Conservation (phyloP, 495 filamentous ascomycete species). For the Penicillium arizonense region DNA sequence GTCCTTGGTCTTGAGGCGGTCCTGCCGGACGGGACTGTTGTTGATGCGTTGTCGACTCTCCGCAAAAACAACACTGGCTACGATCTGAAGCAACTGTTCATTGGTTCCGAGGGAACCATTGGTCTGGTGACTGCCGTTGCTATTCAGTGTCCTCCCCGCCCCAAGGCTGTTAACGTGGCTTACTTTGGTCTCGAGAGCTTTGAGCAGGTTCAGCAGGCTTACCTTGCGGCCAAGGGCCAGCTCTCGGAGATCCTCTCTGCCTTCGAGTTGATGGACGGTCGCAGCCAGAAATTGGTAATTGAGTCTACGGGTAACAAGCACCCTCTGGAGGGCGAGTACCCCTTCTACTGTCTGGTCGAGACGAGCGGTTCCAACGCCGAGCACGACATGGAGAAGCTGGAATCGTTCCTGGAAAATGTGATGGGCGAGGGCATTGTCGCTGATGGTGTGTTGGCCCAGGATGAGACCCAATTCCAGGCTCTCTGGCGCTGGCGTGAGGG, state of each 20-base stretch:
- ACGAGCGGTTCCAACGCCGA: constrained; percentile 92
- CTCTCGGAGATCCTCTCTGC: constrained; percentile 94
- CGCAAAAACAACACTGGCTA: constrained; percentile 99
- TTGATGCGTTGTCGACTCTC: constrained; percentile 81
- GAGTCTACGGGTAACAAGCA: constrained; percentile 70
- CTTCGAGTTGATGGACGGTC: constrained; percentile 93
- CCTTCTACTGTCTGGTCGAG: constrained; percentile 96
- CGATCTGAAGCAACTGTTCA: constrained; percentile 96
- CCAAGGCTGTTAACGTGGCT: constrained; percentile 83
- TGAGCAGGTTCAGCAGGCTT: constrained; percentile 80
- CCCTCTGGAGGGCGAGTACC: constrained; percentile 77
- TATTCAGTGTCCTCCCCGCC: constrained; percentile 82
- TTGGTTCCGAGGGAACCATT: constrained; percentile 91
- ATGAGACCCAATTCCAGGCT: constrained; percentile 81
- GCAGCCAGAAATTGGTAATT: constrained; percentile 72
- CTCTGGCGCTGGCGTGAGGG: constrained; percentile 95
- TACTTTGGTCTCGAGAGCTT: constrained; percentile 85
- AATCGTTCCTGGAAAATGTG: constrained; percentile 82
- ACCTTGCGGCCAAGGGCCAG: constrained; percentile 81
- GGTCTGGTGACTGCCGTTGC: constrained; percentile 90
- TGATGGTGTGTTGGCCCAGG: constrained; percentile 87
- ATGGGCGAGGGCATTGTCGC: constrained; percentile 79
- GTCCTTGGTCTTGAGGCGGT: constrained; percentile 93
- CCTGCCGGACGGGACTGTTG: constrained; percentile 83
- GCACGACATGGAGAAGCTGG: constrained; percentile 86